Evolutionary conservation across 345 rosid genomes (phyloP).

Genomic region (Limnanthes douglasii): DNA sequence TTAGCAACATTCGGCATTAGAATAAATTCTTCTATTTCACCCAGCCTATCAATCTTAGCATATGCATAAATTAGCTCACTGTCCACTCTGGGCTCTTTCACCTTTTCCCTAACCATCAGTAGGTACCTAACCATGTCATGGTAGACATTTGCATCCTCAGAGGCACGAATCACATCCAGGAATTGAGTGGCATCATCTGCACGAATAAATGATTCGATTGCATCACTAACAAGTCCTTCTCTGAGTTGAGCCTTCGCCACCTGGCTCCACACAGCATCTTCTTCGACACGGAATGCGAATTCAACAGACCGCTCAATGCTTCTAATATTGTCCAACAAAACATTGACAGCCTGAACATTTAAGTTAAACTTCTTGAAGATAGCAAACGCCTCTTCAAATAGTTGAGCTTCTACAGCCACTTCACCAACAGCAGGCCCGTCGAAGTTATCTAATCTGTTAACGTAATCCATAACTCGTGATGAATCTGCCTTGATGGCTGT

Average conservation of each 20-base stretch:
- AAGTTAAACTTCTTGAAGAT: constrained; percentile 78
- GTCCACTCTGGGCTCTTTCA: constrained; percentile 89
- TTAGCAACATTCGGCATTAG: constrained; percentile 98
- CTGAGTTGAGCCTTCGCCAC: constrained; percentile 90
- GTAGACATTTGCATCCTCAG: constrained; percentile 69
- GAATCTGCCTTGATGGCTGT: constrained; percentile 97
- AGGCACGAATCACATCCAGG: constrained; percentile 60
- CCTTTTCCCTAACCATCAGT: constrained; percentile 94
- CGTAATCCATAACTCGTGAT: constrained; percentile 92
- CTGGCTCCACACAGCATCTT: constrained; percentile 96
- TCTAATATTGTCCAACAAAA: constrained; percentile 45
- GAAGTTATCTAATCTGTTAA: constrained; percentile 88
- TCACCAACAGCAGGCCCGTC: constrained; percentile 99
- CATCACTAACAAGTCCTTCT: constrained; percentile 95
- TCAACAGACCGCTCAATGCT: constrained; percentile 87
- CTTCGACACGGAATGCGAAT: constrained; percentile 96
- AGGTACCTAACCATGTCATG: constrained; percentile 93
- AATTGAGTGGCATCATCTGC: constrained; percentile 85
- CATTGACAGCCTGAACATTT: constrained; percentile 64
- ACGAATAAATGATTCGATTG: constrained; percentile 90
- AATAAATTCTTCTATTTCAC: constrained; percentile 89
- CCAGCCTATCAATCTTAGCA: constrained; percentile 86
- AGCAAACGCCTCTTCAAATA: constrained; percentile 77
- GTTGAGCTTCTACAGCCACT: constrained; percentile 85
- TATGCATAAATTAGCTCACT: constrained; percentile 92